Base-by-base conservation (phyloP, 805 yeast genomes). In the Teunomyces barrocoloradensis region DNA sequence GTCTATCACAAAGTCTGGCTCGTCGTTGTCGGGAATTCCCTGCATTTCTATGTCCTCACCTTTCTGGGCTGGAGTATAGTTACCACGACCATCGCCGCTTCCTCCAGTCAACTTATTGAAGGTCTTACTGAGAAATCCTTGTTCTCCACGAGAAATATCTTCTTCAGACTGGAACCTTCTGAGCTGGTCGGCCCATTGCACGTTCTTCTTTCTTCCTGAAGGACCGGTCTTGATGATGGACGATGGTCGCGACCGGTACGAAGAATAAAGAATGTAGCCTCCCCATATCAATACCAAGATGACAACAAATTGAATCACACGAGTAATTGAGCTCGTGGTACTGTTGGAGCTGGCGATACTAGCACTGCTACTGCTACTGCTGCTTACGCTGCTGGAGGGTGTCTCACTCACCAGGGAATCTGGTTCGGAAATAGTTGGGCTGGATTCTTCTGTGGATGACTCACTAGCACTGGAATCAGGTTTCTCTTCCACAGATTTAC, bases 161-260 rank as follows among this genome's bases (percentile, higher is more conserved):
- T 54, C 56, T 13, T 55, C 57, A 35, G 58, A 65, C 49, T 69
- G 68, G 48, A 64, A 65, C 36, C 57, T 58, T 48, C 69, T 55
- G 46, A 73, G 55, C 56, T 71, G 74, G 50, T 73, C 77, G 9
- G 77, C 77, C 78, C 78, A 73, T 57, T 68, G 77, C 12, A 73
- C 78, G 43, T 72, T 73, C 57, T 73, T 73, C 61, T 71, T 72
- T 44, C 61, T 66, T 1, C 66, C 64, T 4, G 66, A 50, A 4
- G 69, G 57, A 18, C 58, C 56, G 5, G 71, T 61, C 46, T 68
- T 70, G 54, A 73, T 72, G 42, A 73, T 73, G 4, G 76, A 71
- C 7, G 75, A 60, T 12, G 77, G 75, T 42, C 67, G 54, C 25
- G 75, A 61, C 45, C 54, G 61, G 58, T 69, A 71, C 5, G 71